These are phyloP conservation scores for Nothomitra cinnamomea DNA, from an alignment of 2,329 filamentous ascomycete species.

Conservation along the genomic window DNA sequence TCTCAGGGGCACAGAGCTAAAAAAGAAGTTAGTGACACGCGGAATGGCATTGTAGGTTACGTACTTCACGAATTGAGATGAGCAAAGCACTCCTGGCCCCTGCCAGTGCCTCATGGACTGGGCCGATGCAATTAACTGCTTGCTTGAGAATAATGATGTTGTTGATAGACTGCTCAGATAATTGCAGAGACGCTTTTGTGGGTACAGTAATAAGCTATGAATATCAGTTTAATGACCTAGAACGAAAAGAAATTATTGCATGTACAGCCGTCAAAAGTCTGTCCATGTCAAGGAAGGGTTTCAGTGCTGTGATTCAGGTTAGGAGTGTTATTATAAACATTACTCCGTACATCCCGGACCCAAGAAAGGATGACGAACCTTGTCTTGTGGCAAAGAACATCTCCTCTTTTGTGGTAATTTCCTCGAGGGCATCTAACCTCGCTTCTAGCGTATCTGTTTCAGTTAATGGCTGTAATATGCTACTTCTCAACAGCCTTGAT, in stretches of 20 bases:
- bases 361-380: conserved; percentile 27
- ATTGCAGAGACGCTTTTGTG: conserved; percentile 43
- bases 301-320: conserved; percentile 38
- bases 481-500: conserved; percentile 62
- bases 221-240: conserved; percentile 12
- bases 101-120: conserved; percentile 49
- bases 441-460: conserved; percentile 47
- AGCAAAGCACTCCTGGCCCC: conserved; percentile 49
- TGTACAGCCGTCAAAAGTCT: conserved; percentile 57
- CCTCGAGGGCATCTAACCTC: conserved; percentile 69
- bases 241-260: conserved; percentile 2
- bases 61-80: conserved; percentile 44
- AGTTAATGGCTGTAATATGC: conserved; percentile 77
- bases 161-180: conserved; percentile 69
- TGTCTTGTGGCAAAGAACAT: conserved; percentile 65
- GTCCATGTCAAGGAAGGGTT: conserved; percentile 62
- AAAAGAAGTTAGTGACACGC: not conserved
- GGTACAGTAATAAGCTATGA: conserved; percentile 59
- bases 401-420: conserved; percentile 65
- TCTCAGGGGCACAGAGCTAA: conserved; percentile 46
- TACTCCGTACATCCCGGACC: conserved; percentile 10
- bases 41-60: not conserved
- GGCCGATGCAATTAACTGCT: conserved; percentile 51
- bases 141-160: conserved; percentile 74
- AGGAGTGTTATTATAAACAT: conserved; percentile 7